Conservation (phyloP, 495 filamentous ascomycete genomes). For the Penicillium taxi region DNA sequence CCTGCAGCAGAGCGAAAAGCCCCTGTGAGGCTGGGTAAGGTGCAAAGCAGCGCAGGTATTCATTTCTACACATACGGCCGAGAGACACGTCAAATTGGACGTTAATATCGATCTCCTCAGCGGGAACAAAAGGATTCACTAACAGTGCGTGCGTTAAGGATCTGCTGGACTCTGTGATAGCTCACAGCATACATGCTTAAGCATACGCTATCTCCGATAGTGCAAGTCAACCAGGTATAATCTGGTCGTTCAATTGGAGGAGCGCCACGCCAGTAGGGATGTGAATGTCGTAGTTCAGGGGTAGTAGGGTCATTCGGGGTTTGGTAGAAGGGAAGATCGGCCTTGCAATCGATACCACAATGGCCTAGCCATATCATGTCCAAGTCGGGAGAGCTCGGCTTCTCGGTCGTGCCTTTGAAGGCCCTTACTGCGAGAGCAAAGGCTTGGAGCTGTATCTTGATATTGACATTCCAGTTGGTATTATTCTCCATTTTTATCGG, state of each 20-base stretch:
- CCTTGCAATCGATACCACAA: constrained; percentile 27
- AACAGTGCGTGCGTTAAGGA: constrained; percentile 41
- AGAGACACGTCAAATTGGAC: constrained; percentile 43
- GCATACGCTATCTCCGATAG: constrained; percentile 41
- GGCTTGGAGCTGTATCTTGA: constrained; percentile 40
- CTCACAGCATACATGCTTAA: constrained; percentile 48
- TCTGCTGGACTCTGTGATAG: constrained; percentile 41
- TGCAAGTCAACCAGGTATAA: constrained; percentile 41
- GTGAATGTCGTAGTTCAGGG: constrained; percentile 12
- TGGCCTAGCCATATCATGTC: constrained; percentile 48
- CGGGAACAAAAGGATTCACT: constrained; percentile 26
- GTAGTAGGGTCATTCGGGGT: constrained; percentile 16
- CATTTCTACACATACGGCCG: constrained; percentile 38
- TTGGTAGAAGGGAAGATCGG: constrained; percentile 10
- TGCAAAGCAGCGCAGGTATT: constrained; percentile 36
- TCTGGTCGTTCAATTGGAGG: constrained; percentile 20
- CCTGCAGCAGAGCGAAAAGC: constrained; percentile 36
- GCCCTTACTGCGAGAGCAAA: constrained; percentile 36
- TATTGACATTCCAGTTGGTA: constrained; percentile 45
- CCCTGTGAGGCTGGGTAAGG: constrained; percentile 39
- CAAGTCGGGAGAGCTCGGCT: constrained; percentile 38
- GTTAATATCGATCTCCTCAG: constrained; percentile 17
- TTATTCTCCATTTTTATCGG: constrained; percentile 51
- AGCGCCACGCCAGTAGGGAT: constrained; percentile 14
- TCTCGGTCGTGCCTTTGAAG: constrained; percentile 13